phyloP scores from a whole-genome alignment of 2,329 filamentous ascomycete species.

The Fusarium coffeatum region DNA sequence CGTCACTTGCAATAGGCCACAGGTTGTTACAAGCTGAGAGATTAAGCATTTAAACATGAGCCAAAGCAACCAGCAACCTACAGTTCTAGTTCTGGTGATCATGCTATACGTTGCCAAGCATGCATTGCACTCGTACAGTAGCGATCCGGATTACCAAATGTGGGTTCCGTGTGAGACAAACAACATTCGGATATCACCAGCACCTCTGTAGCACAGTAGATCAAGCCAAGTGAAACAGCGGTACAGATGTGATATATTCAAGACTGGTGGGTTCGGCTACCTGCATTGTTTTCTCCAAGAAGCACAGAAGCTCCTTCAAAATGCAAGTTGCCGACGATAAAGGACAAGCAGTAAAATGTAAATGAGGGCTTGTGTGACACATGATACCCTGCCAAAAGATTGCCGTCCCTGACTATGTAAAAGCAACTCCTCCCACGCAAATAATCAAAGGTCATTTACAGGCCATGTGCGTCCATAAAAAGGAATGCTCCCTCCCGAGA shows the following conservation, averaged over 20 bases:
- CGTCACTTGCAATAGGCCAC: conserved; percentile 8
- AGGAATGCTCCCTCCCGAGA: conserved; percentile 15
- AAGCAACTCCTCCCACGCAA: conserved; percentile 17
- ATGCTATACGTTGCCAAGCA: conserved; percentile 36
- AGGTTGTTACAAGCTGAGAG: conserved; percentile 19
- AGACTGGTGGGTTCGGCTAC: conserved; percentile 30
- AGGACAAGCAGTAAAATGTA: background rate
- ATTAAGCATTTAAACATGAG: background rate
- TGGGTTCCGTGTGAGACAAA: conserved; percentile 22
- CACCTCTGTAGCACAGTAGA: background rate
- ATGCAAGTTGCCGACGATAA: background rate
- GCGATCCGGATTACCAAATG: conserved; percentile 18
- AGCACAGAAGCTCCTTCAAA: background rate
- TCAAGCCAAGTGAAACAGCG: conserved; percentile 20
- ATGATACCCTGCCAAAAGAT: background rate
- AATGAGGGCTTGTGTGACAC: conserved; percentile 1
- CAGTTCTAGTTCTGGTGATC: conserved; percentile 13
- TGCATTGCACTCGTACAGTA: background rate
- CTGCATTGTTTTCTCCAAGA: conserved; percentile 14
- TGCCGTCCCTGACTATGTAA: conserved; percentile 9
- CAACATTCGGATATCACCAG: conserved; percentile 10
- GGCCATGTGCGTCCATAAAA: conserved; percentile 11
- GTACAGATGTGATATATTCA: conserved; percentile 5
- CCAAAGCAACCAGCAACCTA: conserved; percentile 6
- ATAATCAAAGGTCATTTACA: background rate